Conservation (phyloP, 2,329 filamentous ascomycete genomes). For the Calonectria pseudoreteaudii region DNA sequence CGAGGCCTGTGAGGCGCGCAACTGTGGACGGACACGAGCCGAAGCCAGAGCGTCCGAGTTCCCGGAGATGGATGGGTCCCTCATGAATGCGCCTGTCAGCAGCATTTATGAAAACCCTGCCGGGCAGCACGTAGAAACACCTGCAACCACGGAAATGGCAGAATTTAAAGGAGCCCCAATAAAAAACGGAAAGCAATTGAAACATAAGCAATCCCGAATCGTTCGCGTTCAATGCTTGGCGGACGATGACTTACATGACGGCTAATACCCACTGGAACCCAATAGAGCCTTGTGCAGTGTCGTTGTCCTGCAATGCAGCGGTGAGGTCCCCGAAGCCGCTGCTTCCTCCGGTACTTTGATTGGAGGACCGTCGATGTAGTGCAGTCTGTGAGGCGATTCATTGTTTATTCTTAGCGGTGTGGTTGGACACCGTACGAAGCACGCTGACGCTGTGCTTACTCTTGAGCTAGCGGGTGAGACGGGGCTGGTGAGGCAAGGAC, state of each 20-base stretch:
- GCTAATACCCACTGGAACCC: not conserved
- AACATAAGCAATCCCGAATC: not conserved
- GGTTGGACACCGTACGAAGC: not conserved
- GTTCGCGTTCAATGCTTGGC: not conserved
- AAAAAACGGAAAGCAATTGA: not conserved
- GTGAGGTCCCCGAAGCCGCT: not conserved
- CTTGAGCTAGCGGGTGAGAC: not conserved
- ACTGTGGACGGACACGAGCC: too few species aligned
- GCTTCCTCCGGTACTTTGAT: not conserved
- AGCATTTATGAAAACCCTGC: not conserved
- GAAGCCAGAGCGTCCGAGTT: not conserved
- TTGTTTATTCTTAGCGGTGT: not conserved
- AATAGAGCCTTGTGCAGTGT: not conserved
- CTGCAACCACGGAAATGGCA: not conserved
- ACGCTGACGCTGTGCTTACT: conserved; percentile 6
- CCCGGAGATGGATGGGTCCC: not conserved
- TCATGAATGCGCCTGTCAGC: not conserved
- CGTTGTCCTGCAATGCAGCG: not conserved
- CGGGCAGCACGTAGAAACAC: not conserved
- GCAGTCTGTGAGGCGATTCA: not conserved
- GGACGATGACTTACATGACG: not conserved
- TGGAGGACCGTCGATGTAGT: not conserved
- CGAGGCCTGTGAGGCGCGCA: too few species aligned
- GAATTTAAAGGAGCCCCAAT: not conserved
- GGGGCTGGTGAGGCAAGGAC: conserved; percentile 1